A percentile compares a stretch with the other conserved stretches of the same genome.
Conservation (phyloP, 2,329 filamentous ascomycete genomes). For the Penicillium vulpinum region DNA sequence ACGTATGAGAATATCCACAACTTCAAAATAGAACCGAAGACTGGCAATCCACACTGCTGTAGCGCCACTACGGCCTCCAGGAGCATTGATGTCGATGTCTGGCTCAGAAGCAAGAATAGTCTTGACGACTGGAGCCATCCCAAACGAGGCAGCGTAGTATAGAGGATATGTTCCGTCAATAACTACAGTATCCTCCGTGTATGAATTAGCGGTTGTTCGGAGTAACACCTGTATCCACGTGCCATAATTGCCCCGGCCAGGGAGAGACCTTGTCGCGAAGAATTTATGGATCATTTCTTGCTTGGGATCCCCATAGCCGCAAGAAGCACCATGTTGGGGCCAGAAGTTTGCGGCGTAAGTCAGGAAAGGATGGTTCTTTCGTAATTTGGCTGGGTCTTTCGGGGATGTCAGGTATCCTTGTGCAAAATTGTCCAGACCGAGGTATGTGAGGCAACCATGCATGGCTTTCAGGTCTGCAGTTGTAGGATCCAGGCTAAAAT, state of each 20-base stretch:
- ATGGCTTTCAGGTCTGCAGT: constrained; percentile 18
- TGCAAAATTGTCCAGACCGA: constrained; percentile 21
- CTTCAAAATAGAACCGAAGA: constrained; percentile 15
- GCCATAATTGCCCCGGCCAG: constrained; percentile 19
- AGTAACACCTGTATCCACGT: constrained; percentile 19
- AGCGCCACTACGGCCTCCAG: constrained; percentile 17
- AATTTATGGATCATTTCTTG: constrained; percentile 11
- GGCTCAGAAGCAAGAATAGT: constrained; percentile 17
- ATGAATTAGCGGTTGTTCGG: not conserved
- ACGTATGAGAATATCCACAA: constrained; percentile 16
- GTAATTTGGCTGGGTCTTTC: not conserved
- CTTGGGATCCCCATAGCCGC: not conserved
- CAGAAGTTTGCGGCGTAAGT: constrained; percentile 20
- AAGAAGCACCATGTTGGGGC: constrained; percentile 13
- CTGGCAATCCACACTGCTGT: constrained; percentile 21
- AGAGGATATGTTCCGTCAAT: constrained; percentile 20
- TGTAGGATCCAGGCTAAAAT: constrained; percentile 14
- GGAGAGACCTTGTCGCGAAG: constrained; percentile 15
- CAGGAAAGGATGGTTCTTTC: constrained; percentile 9
- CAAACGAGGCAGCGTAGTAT: constrained; percentile 24
- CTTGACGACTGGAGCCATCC: constrained; percentile 18
- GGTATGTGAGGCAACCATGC: constrained; percentile 18
- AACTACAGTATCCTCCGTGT: not conserved
- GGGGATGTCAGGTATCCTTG: constrained; percentile 8
- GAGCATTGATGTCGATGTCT: constrained; percentile 19